Conservation (phyloP, 495 filamentous ascomycete species). For the Staphylotrichum longicolle region DNA sequence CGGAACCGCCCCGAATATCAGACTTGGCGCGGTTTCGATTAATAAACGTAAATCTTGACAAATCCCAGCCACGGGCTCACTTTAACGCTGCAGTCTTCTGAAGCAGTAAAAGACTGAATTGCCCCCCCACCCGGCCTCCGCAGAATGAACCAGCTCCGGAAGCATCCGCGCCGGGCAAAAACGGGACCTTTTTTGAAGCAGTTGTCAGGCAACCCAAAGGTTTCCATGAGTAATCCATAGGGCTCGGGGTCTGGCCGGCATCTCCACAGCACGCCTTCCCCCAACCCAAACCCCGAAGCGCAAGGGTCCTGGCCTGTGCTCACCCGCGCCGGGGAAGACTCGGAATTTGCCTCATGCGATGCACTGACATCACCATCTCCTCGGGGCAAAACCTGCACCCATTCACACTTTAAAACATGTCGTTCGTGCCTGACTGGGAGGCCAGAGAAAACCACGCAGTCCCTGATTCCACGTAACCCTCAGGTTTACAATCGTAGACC, state of each 20-base stretch:
- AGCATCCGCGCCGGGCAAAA: not conserved
- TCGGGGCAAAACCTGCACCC: not conserved
- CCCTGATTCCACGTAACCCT: too few relatives aligned
- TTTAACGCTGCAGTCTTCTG: not conserved
- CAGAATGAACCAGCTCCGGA: too few relatives aligned
- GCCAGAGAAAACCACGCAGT: too few relatives aligned
- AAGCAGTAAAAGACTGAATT: too few relatives aligned
- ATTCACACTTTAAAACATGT: not conserved
- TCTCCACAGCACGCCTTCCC: not conserved
- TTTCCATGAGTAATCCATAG: not conserved
- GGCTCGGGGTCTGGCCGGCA: slow-evolving; percentile 22
- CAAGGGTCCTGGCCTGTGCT: slow-evolving; percentile 17
- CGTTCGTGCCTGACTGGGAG: not conserved
- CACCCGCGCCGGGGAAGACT: slow-evolving; percentile 18
- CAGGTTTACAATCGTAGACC: too few relatives aligned
- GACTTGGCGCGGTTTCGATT: not conserved
- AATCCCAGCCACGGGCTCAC: too few relatives aligned
- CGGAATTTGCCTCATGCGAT: slow-evolving; percentile 15
- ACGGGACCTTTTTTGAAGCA: slow-evolving; percentile 1
- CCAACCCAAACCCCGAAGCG: slow-evolving; percentile 6
- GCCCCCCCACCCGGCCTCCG: too few relatives aligned
- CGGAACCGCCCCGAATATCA: not conserved
- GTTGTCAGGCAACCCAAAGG: not conserved
- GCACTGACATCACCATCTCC: slow-evolving; percentile 21
- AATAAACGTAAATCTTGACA: not conserved